Conservation (phyloP, 768 basidiomycete species). For the Leccinum aurantiacum region DNA sequence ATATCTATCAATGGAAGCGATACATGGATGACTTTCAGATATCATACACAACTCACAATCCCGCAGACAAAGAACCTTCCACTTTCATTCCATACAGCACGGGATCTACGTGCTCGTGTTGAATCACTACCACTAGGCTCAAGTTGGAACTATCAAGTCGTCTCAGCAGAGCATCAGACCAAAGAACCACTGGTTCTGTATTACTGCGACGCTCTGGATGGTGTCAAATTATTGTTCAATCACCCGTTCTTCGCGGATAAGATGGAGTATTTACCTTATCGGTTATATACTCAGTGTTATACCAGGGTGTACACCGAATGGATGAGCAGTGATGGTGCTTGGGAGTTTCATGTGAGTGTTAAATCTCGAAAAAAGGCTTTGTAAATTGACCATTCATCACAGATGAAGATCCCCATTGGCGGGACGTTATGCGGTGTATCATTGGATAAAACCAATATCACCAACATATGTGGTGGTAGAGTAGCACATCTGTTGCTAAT, state of each 20-base stretch:
- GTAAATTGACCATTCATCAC: no score
- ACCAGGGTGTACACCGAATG: conserved; percentile 21
- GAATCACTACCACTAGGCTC: background rate
- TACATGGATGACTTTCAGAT: conserved; percentile 12
- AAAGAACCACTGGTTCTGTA: background rate
- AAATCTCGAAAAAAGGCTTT: no score
- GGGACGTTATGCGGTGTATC: background rate
- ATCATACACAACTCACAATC: background rate
- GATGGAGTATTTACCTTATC: background rate
- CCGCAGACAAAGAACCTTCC: no score
- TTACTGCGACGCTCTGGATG: background rate
- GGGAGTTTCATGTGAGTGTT: conserved; percentile 26
- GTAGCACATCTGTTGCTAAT: background rate
- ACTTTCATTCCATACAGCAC: no score
- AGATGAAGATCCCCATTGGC: background rate
- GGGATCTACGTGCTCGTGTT: background rate
- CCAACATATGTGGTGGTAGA: background rate
- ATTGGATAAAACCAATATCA: background rate
- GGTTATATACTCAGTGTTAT: background rate
- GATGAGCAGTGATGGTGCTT: conserved; percentile 18
- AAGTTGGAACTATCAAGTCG: background rate
- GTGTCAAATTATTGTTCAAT: background rate
- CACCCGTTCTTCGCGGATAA: background rate
- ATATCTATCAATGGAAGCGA: conserved; percentile 29
- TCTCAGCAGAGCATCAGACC: background rate